A percentile compares a stretch with the other conserved stretches of the same genome.
These are phyloP conservation scores for Debaryomycetaceae sp. DNA, from an alignment of 1,139 yeast genomes.

Conservation along the genomic window DNA sequence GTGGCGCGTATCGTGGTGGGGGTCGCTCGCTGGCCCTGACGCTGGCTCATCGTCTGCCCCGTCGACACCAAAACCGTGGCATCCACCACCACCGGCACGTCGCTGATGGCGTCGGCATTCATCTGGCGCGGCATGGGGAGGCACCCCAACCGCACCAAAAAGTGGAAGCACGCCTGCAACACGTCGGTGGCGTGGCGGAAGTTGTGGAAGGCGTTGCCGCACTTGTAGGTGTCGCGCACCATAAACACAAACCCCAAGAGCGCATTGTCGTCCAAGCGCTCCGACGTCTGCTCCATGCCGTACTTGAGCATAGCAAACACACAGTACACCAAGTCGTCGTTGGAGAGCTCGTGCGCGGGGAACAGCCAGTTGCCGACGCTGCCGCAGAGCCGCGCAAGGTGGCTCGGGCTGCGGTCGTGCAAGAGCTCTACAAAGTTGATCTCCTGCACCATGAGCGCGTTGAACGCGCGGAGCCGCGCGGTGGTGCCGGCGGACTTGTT, in stretches of 20 bases:
- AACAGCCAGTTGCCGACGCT: constrained; percentile 52
- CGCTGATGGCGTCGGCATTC: constrained; percentile 22
- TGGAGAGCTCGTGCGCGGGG: constrained; percentile 64
- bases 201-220: constrained; percentile 88
- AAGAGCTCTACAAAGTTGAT: constrained; percentile 36
- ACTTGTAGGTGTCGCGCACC: constrained; percentile 72
- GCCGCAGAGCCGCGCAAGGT: constrained; percentile 29
- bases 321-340: constrained; percentile 65
- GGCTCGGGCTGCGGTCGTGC: constrained; percentile 19
- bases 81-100: too few species aligned
- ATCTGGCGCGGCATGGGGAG: constrained; percentile 40
- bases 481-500: constrained; percentile 21
- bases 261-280: constrained; percentile 31
- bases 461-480: constrained; percentile 20
- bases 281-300: constrained; percentile 34
- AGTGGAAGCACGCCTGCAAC: constrained; percentile 79
- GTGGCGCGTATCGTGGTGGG: too few species aligned
- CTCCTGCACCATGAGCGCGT: constrained; percentile 28
- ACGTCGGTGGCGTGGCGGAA: constrained; percentile 96
- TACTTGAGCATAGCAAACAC: constrained; percentile 52
- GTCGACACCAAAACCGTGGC: too few species aligned
- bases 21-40: too few species aligned
- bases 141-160: constrained; percentile 46
- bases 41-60: too few species aligned
- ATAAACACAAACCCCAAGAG: constrained; percentile 56